Conservation (phyloP, 495 filamentous ascomycete species). For the Daldinia bambusicola region DNA sequence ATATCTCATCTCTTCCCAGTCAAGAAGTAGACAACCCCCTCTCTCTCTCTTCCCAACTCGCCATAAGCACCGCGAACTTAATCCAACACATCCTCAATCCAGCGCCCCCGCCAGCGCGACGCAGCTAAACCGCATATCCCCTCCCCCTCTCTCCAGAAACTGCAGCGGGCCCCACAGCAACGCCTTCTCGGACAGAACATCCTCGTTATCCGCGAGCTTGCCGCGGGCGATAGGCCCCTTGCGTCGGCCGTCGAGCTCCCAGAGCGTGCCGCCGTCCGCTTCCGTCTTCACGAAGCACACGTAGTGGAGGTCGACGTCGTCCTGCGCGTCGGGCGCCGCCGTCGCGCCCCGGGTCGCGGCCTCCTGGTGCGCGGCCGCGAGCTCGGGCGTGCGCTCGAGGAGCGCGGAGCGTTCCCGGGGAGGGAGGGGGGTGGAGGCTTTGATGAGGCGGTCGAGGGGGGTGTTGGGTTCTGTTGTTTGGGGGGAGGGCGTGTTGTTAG, state of each 20-base stretch:
- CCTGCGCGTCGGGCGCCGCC: slow-evolving; percentile 71
- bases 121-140: slow-evolving; percentile 77
- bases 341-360: slow-evolving; percentile 80
- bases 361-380: slow-evolving; percentile 77
- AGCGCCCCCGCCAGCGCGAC: slow-evolving; percentile 74
- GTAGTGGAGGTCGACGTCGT: slow-evolving; percentile 81
- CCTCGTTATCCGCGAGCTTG: slow-evolving; percentile 63
- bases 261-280: slow-evolving; percentile 71
- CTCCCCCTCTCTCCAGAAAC: slow-evolving; percentile 73
- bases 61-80: too few relatives aligned
- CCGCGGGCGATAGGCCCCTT: slow-evolving; percentile 76
- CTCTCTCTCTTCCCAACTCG: too few relatives aligned
- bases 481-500: too few relatives aligned
- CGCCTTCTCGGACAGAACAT: slow-evolving; percentile 74
- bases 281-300: slow-evolving; percentile 89
- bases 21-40: neutral
- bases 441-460: slow-evolving; percentile 55
- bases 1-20: too few relatives aligned
- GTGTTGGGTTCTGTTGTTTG: slow-evolving; percentile 51
- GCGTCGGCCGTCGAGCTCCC: slow-evolving; percentile 85
- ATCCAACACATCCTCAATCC: slow-evolving; percentile 48
- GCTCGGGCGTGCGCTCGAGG: slow-evolving; percentile 74
- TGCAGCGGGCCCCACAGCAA: slow-evolving; percentile 67
- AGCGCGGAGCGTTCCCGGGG: slow-evolving; percentile 71
- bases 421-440: slow-evolving; percentile 59